These are phyloP conservation scores for Ophiostoma sp. DNA, from an alignment of 2,329 filamentous ascomycete genomes.

Conservation along the genomic window DNA sequence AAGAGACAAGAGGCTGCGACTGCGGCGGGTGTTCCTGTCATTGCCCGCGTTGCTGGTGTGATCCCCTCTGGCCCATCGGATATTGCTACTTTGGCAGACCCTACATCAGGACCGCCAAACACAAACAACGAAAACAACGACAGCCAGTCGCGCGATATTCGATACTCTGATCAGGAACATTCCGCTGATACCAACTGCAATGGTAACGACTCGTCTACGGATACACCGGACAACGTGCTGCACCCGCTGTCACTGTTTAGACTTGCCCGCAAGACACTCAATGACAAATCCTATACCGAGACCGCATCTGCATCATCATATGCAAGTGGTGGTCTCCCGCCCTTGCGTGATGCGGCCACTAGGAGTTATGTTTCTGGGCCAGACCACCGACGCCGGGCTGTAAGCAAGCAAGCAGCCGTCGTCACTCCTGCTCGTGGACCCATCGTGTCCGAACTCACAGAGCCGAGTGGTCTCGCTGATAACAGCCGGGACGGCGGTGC, in stretches of 20 bases:
- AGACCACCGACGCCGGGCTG: neutral
- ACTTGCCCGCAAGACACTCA: conserved; percentile 20
- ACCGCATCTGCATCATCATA: neutral
- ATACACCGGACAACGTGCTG: neutral
- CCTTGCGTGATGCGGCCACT: neutral
- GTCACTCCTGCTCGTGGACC: neutral
- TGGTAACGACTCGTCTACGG: neutral
- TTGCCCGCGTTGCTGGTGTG: neutral
- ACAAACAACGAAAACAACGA: neutral
- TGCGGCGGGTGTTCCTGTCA: neutral
- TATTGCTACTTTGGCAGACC: neutral
- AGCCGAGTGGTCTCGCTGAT: neutral
- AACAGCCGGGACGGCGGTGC: neutral
- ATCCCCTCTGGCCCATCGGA: neutral
- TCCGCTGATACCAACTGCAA: neutral
- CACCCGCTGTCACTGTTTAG: neutral
- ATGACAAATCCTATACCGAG: conserved; percentile 16
- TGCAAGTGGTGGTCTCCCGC: neutral
- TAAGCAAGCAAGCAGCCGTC: neutral
- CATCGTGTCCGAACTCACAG: neutral
- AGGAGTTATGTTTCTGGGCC: neutral
- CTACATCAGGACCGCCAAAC: neutral
- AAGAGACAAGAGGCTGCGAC: neutral
- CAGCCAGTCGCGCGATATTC: neutral
- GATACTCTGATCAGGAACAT: neutral